These are phyloP conservation scores for Cytospora piceae DNA, from an alignment of 2,329 filamentous ascomycete species.

Conservation along the genomic window DNA sequence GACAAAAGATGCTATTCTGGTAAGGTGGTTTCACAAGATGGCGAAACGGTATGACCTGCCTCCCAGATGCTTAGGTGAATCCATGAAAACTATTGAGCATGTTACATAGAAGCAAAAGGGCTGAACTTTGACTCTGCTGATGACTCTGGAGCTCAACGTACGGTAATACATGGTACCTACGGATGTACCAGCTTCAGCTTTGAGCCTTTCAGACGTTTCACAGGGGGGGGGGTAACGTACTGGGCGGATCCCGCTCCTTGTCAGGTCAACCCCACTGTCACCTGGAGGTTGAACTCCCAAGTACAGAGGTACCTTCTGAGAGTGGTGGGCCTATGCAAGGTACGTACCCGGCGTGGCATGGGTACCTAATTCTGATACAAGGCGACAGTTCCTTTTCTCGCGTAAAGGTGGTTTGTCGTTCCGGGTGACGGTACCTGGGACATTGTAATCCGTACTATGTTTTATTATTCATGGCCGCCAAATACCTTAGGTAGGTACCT, in stretches of 20 bases:
- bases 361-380: slow-evolving; percentile 28
- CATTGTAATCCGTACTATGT: slow-evolving; percentile 17
- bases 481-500: background rate
- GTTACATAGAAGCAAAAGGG: background rate
- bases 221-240: slow-evolving; percentile 20
- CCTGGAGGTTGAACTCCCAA: background rate
- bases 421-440: slow-evolving; percentile 25
- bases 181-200: slow-evolving; percentile 1
- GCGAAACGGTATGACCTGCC: background rate
- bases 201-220: slow-evolving; percentile 21
- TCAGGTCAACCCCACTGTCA: slow-evolving; percentile 3
- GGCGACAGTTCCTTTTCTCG: slow-evolving; percentile 29
- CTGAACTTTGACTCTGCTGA: background rate
- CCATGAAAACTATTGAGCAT: background rate
- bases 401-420: slow-evolving; percentile 28
- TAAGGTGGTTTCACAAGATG: background rate
- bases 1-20: slow-evolving; percentile 14
- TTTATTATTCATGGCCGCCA: slow-evolving; percentile 19
- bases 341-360: slow-evolving; percentile 24
- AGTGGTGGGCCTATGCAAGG: slow-evolving; percentile 22
- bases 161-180: background rate
- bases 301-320: slow-evolving; percentile 12
- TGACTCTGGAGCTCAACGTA: background rate
- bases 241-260: slow-evolving; percentile 24
- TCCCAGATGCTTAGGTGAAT: background rate